Evolutionary conservation across 257 asterid genomes (phyloP), one percentile per base, ranked within the genome.

Genomic region (Primulina huaijiensis): DNA sequence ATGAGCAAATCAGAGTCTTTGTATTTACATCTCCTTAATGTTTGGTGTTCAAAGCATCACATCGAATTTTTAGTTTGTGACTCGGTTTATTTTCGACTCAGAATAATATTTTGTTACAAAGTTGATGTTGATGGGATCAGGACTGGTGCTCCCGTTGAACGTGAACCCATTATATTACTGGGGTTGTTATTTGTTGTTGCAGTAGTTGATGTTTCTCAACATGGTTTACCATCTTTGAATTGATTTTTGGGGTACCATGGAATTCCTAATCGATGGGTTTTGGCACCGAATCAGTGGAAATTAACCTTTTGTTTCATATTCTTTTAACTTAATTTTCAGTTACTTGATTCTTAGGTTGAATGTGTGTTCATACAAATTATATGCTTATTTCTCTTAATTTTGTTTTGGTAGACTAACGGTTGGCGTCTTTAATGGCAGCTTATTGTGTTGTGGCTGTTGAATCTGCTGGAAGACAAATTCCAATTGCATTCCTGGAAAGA

Each of bases 391-490:
- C 20, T 3, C 56, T 14, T 50, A 50, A 50, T 50, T 12, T 50
- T 50, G 21, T 16, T 50, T 17, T 4, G 6, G 7, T 50, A 7
- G 29, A 34, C 63, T 11, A n/a, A 33, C 3, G 2, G 4, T 16
- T 19, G 21, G 9, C 2, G 9, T 43, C 53, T 55, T 60, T 30
- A 3, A 3, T 62, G 72, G 73, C 77, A 85, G 90, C 86, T 58
- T 85, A 78, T 34, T 85, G 90, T 21, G 88, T 78, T 5, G 90
- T 85, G 65, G 90, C 90, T 29, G 37, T 72, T 21, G 90, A 85
- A 61, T 71, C 84, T 33, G 84, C 84, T 31, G 90, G 90, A 2
- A 82, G 86, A 69, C 82, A 82, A 75, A 60, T 79, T 69, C 84
- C 90, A 0, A 75, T 82, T 20, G 90, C 80, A 0, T 78, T 78